A percentile compares a stretch with the other conserved stretches of the same genome.
These are phyloP conservation scores for Dioszegia hungarica DNA, from an alignment of 768 basidiomycete species.

Conservation along the genomic window DNA sequence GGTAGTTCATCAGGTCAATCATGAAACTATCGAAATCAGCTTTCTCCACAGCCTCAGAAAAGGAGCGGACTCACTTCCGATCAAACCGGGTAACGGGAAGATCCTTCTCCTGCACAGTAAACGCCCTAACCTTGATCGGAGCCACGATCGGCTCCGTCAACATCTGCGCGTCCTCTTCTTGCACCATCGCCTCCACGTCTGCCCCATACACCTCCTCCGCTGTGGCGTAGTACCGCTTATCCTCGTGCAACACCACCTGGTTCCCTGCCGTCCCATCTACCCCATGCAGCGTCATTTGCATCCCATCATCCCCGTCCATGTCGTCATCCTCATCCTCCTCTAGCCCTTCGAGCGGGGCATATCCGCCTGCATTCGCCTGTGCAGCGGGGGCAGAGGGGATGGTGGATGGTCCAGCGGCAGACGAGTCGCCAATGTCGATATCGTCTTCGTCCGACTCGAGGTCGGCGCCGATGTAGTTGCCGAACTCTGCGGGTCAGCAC, in stretches of 20 bases:
- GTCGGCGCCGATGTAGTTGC: constrained; percentile 95
- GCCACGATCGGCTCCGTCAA: constrained; percentile 91
- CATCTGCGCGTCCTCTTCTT: constrained; percentile 96
- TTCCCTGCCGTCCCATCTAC: constrained; percentile 45
- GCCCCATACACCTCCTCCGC: constrained; percentile 87
- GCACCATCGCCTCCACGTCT: constrained; percentile 92
- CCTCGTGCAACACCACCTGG: constrained; percentile 73
- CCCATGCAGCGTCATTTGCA: constrained; percentile 42
- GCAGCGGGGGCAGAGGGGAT: constrained; percentile 49
- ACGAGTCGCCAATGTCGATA: constrained; percentile 53
- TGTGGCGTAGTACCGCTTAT: constrained; percentile 96
- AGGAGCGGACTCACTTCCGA: constrained; percentile 64
- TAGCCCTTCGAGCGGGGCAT: constrained; percentile 72
- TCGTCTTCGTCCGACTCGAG: constrained; percentile 70
- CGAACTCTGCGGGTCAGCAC: constrained; percentile 58
- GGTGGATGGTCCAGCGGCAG: constrained; percentile 45
- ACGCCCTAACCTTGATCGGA: constrained; percentile 89
- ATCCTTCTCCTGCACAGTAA: constrained; percentile 90
- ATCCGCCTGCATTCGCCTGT: constrained; percentile 47
- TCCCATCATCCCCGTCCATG: constrained; percentile 48
- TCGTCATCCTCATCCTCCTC: constrained; percentile 63
- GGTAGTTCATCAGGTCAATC: constrained; percentile 82
- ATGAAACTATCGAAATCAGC: constrained; percentile 67
- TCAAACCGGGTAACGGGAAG: constrained; percentile 97
- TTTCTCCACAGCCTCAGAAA: neutral